These are phyloP conservation scores for Alliaria petiolata DNA, from an alignment of 345 rosid genomes.

Conservation along the genomic window DNA sequence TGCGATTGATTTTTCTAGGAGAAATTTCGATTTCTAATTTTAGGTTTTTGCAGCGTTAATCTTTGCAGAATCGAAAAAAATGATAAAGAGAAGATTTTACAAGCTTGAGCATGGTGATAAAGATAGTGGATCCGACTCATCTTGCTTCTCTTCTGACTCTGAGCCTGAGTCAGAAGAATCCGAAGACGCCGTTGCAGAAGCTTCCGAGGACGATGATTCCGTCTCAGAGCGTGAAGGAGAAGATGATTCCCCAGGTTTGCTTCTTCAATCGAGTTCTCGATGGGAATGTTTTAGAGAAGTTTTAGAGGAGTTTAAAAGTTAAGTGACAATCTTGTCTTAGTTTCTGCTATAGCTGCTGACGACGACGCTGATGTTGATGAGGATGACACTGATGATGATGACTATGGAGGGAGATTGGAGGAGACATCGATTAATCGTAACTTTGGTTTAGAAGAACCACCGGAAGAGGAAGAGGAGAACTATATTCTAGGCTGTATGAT, in stretches of 20 bases:
- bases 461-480: slow-evolving; percentile 28
- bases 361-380: slow-evolving; percentile 7
- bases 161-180: slow-evolving; percentile 48
- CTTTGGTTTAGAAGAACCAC: slow-evolving; percentile 4
- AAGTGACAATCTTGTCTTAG: not conserved
- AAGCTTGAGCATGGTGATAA: slow-evolving; percentile 69
- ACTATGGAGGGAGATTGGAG: slow-evolving; percentile 11
- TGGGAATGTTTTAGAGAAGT: too few species aligned
- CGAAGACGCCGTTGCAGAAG: slow-evolving; percentile 31
- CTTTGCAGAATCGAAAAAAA: slow-evolving; percentile 20
- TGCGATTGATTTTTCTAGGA: not conserved
- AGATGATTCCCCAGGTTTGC: slow-evolving; percentile 58
- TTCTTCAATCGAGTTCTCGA: not conserved
- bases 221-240: slow-evolving; percentile 30
- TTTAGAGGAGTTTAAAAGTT: not conserved
- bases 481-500: slow-evolving; percentile 60
- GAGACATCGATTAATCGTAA: slow-evolving; percentile 22
- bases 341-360: slow-evolving; percentile 10
- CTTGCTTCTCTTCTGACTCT: slow-evolving; percentile 71
- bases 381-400: slow-evolving; percentile 38
- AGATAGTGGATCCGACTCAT: slow-evolving; percentile 55
- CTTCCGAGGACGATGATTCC: slow-evolving; percentile 41
- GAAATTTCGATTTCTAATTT: not conserved
- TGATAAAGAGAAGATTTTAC: slow-evolving; percentile 86
- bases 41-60: not conserved